Evolutionary conservation across 768 basidiomycete species (phyloP).

Genomic region (Auricularia sp.): DNA sequence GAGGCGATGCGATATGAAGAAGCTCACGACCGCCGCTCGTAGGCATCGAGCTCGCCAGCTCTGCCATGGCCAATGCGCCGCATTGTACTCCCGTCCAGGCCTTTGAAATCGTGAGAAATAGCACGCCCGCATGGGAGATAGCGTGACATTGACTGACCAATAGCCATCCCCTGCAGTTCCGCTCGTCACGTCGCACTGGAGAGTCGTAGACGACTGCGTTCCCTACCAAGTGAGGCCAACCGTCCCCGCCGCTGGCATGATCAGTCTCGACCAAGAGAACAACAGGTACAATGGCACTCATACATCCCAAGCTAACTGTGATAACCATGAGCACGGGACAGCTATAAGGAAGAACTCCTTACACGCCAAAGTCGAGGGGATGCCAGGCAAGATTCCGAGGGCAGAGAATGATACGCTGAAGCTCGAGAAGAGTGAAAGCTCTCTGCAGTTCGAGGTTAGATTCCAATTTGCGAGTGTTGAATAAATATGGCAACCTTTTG

Average conservation of each 20-base stretch:
- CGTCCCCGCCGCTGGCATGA: constrained; percentile 3
- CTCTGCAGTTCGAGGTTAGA: not conserved
- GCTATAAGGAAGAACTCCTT: not conserved
- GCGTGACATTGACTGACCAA: not conserved
- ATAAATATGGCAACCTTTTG: not conserved
- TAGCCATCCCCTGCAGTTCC: not conserved
- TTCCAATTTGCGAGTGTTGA: too few species aligned
- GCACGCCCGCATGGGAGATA: not conserved
- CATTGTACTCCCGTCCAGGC: constrained; percentile 8
- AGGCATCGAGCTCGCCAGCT: constrained; percentile 7
- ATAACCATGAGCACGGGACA: not conserved
- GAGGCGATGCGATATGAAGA: not conserved
- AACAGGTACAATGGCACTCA: not conserved
- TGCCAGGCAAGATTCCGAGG: constrained; percentile 7
- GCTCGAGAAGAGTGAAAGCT: constrained; percentile 4
- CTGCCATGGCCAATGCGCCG: constrained; percentile 7
- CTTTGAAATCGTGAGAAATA: not conserved
- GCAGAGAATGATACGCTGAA: constrained; percentile 9
- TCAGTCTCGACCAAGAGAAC: not conserved
- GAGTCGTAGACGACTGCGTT: too few species aligned
- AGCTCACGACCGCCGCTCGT: constrained; percentile 5
- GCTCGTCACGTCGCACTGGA: too few species aligned
- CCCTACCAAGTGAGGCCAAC: constrained; percentile 2
- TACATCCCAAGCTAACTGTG: not conserved
- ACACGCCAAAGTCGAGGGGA: constrained; percentile 6